phyloP scores from a whole-genome alignment of 1,284 basidiomycete genomes.

The Cystobasidiaceae sp. region DNA sequence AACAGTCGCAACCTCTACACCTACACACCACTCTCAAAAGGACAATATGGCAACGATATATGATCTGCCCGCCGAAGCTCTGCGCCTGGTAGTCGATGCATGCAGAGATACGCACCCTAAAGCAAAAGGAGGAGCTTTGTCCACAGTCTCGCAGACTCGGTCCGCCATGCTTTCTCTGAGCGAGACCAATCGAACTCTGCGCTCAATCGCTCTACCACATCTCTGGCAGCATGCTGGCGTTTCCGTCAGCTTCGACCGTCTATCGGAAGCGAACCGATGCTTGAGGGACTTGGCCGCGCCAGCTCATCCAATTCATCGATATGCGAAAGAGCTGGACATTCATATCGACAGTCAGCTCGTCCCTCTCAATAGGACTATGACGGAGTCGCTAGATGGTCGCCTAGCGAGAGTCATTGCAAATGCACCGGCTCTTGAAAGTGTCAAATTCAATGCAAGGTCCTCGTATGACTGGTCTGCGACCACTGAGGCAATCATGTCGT shows the following conservation, averaged over 20 bases:
- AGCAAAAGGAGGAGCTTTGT: too few relatives aligned
- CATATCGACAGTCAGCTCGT: background rate
- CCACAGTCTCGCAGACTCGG: too few relatives aligned
- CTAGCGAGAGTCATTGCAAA: background rate
- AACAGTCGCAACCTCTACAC: too few relatives aligned
- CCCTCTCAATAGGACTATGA: background rate
- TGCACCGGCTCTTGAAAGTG: background rate
- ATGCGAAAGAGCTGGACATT: background rate
- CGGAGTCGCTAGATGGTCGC: background rate
- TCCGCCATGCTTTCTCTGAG: too few relatives aligned
- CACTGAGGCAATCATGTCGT: background rate
- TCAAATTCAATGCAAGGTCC: background rate
- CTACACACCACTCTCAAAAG: too few relatives aligned
- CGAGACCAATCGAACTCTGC: background rate
- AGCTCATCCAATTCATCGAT: background rate
- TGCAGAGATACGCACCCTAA: too few relatives aligned
- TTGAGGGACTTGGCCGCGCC: background rate
- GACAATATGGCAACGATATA: too few relatives aligned
- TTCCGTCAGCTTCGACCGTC: background rate
- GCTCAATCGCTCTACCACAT: background rate
- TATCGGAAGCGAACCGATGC: background rate
- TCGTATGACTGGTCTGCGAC: background rate
- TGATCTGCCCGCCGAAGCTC: too few relatives aligned
- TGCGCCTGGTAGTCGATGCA: too few relatives aligned
- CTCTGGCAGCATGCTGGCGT: background rate